phyloP scores from a whole-genome alignment of 192 early-diverging fungal species.

The Entomortierella beljakovae region DNA sequence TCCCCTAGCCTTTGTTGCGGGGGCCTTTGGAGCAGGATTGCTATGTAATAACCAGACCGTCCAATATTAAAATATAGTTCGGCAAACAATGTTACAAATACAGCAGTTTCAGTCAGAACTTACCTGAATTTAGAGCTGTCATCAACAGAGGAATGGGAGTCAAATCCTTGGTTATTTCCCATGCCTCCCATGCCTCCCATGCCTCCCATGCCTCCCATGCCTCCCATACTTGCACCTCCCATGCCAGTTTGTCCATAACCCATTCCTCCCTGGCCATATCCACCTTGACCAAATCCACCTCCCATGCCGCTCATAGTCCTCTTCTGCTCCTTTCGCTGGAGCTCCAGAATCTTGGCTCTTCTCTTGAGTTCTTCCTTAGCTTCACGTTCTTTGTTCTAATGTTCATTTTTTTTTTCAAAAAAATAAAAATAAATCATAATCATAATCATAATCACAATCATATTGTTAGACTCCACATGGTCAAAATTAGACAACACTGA shows the following conservation, averaged over 20 bases:
- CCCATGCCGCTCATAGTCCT: slow-evolving; percentile 60
- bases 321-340: slow-evolving; percentile 85
- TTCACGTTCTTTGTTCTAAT: slow-evolving; percentile 94
- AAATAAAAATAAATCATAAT: too few relatives aligned
- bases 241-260: slow-evolving; percentile 31
- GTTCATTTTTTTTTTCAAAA: too few relatives aligned
- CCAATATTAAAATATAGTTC: background rate
- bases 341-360: slow-evolving; percentile 90
- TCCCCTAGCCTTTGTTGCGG: slow-evolving; percentile 76
- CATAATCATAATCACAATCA: too few relatives aligned
- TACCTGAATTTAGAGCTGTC: slow-evolving; percentile 46
- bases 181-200: slow-evolving; percentile 56
- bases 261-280: slow-evolving; percentile 37
- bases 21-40: slow-evolving; percentile 50
- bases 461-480: too few relatives aligned
- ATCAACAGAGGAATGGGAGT: slow-evolving; percentile 28
- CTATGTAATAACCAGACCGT: slow-evolving; percentile 11
- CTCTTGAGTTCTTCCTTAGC: slow-evolving; percentile 97
- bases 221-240: too few relatives aligned
- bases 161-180: slow-evolving; percentile 40
- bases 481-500: too few relatives aligned
- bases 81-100: background rate
- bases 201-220: slow-evolving; percentile 54
- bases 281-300: slow-evolving; percentile 24
- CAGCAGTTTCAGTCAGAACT: background rate